Evolutionary conservation across 1,284 basidiomycete species (phyloP), one percentile per base, ranked within the genome.

Genomic region (Ustilago shanxiensis): DNA sequence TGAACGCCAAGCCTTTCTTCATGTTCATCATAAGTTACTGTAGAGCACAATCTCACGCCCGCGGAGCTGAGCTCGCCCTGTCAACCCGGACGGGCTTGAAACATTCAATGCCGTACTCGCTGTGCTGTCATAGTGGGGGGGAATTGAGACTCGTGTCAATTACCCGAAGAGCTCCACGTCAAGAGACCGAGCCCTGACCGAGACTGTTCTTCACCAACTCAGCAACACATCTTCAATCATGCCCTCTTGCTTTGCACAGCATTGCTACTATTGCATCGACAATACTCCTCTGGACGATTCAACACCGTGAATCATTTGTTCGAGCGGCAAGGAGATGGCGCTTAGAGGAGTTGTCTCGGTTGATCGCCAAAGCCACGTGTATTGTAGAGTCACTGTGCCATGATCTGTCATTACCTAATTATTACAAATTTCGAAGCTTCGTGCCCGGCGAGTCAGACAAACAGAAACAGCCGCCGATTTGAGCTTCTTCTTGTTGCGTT

Each of bases 371-470:
- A 14, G 37, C 37, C 37, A 39, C 18, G 14, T 18, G 37, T 11
- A 18, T 39, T 16, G 37, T 16, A 7, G 18, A 6, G 18, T 2
- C 37, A 18, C 37, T n/a, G 44, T 22, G 33, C 24, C 9, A 39
- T 7, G 20, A n/a, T n/a, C n/a, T n/a, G n/a, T n/a, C 10, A 69
- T 69, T 55, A 69, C n/a, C 51, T 7, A 37, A 26, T 11, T 22
- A 60, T 28, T 51, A 33, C 2, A 9, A 29, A 16, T 24, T 9
- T n/a, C n/a, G 2, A 5, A 22, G 35, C 31, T 33, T n/a, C n/a
- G n/a, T 5, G 11, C 5, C 31, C 14, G 16, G 39, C 61, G 67
- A 70, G 67, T 70, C 67, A 70, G 61, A n/a, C n/a, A n/a, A n/a
- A n/a, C n/a, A 53, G 20, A 18, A 1, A 39, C 7, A 22, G 24